A percentile compares a stretch with the other conserved stretches of the same genome.
Evolutionary conservation across 164 flowering plant species (phyloP).

Genomic region (Chimonanthus salicifolius): DNA sequence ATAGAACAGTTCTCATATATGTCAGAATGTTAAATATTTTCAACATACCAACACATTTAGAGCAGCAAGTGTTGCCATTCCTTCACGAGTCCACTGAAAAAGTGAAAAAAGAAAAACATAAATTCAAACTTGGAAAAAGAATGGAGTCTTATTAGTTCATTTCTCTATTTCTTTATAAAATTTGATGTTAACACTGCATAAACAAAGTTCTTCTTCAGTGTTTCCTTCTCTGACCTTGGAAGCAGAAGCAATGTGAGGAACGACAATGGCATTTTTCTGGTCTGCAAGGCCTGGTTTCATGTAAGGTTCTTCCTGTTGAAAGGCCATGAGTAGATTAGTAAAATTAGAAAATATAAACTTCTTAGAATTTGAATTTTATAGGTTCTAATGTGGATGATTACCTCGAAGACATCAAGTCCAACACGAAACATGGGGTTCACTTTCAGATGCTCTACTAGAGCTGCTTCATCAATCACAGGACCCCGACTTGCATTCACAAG

Average conservation of each 20-base stretch:
- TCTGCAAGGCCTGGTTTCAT: constrained; percentile 98
- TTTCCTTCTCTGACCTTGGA: constrained; percentile 60
- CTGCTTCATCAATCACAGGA: constrained; percentile 92
- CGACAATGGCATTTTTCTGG: constrained; percentile 84
- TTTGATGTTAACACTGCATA: not conserved
- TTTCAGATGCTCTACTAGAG: constrained; percentile 86
- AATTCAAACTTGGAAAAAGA: not conserved
- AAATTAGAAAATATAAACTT: constrained; percentile 5
- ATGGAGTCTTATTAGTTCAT: not conserved
- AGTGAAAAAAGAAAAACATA: constrained; percentile 2
- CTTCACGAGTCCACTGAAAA: constrained; percentile 94
- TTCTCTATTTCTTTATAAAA: not conserved
- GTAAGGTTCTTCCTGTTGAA: constrained; percentile 79
- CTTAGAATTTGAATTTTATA: not conserved
- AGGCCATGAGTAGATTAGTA: constrained; percentile 2
- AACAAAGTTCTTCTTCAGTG: not conserved
- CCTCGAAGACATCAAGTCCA: constrained; percentile 99
- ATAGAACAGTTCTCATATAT: not conserved
- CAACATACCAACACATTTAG: constrained; percentile 77
- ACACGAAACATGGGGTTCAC: constrained; percentile 96
- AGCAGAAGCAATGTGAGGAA: constrained; percentile 98
- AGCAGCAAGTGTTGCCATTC: constrained; percentile 98
- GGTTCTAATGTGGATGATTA: constrained; percentile 10
- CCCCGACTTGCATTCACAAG: constrained; percentile 95
- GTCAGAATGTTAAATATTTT: not conserved